Evolutionary conservation across 805 yeast species (phyloP).

Genomic region (Nakazawaea ishiwadae): DNA sequence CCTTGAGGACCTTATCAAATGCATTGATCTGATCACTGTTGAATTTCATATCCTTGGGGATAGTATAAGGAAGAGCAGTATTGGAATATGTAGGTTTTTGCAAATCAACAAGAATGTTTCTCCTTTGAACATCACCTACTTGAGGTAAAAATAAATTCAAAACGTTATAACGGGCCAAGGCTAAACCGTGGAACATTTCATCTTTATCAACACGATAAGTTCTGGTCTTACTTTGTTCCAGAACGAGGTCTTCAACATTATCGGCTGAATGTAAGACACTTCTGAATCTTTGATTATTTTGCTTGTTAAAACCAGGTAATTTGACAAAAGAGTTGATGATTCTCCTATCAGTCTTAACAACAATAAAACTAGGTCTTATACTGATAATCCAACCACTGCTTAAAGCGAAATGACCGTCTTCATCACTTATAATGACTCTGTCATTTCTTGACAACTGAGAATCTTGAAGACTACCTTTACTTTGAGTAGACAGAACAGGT

Average conservation of each 20-base stretch:
- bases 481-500: constrained; percentile 12
- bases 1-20: constrained; percentile 53
- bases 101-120: constrained; percentile 52
- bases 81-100: constrained; percentile 37
- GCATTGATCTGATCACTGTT: constrained; percentile 75
- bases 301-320: constrained; percentile 35
- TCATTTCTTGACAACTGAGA: constrained; percentile 58
- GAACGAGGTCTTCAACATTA: constrained; percentile 15
- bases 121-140: constrained; percentile 38
- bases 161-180: constrained; percentile 72
- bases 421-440: constrained; percentile 72
- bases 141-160: constrained; percentile 54
- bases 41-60: constrained; percentile 27
- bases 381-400: constrained; percentile 54
- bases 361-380: constrained; percentile 38
- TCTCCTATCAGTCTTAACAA: constrained; percentile 49
- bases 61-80: constrained; percentile 19
- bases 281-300: constrained; percentile 44
- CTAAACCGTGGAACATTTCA: constrained; percentile 69
- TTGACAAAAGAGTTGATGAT: constrained; percentile 36
- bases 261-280: constrained; percentile 33
- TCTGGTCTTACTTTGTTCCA: constrained; percentile 14
- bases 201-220: constrained; percentile 74
- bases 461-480: constrained; percentile 19
- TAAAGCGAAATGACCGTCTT: constrained; percentile 69